phyloP scores from a whole-genome alignment of 176 grass and related monocot species.

The Chrysopogon serrulatus region DNA sequence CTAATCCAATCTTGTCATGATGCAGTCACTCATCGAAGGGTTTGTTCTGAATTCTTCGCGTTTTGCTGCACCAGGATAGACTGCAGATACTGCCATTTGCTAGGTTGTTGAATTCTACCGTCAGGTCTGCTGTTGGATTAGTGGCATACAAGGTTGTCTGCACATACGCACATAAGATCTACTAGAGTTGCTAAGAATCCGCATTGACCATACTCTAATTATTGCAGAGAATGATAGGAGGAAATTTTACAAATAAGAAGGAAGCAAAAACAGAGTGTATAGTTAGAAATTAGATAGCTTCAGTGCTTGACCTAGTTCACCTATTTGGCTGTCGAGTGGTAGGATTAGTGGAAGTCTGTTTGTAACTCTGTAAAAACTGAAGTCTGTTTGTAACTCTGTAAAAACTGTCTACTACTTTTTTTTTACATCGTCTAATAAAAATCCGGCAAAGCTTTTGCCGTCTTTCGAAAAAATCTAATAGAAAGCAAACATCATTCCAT shows the following conservation, averaged over 20 bases:
- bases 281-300: background rate
- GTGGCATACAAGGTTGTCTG: conserved; percentile 7
- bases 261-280: background rate
- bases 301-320: background rate
- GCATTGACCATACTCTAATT: background rate
- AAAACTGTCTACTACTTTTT: no score
- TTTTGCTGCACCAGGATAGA: conserved; percentile 52
- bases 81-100: conserved; percentile 71
- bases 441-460: no score
- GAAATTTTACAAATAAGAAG: background rate
- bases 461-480: background rate
- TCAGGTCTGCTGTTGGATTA: conserved; percentile 66
- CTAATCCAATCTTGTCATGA: no score
- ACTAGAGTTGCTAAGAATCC: background rate
- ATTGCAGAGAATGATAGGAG: background rate
- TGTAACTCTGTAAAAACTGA: no score
- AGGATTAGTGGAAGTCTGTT: no score
- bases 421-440: no score
- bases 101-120: conserved; percentile 82
- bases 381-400: no score
- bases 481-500: background rate
- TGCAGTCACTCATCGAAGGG: no score
- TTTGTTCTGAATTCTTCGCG: background rate
- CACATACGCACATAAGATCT: background rate
- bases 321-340: no score